Evolutionary conservation across 2,329 filamentous ascomycete species (phyloP).

Genomic region (Hymenoscyphus scutula): DNA sequence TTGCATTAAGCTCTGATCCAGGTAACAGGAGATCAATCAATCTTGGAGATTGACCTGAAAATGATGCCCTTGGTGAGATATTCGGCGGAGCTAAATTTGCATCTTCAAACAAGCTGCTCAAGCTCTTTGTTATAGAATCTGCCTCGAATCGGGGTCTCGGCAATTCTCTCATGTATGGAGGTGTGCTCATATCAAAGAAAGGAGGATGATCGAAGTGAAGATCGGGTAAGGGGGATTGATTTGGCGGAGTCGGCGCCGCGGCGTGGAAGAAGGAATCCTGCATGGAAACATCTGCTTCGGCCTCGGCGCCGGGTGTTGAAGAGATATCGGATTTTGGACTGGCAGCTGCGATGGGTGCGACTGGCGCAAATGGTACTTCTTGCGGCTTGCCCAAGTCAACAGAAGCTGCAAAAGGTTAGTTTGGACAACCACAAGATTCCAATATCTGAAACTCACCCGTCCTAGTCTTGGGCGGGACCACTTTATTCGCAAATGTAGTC

Average conservation of each 20-base stretch:
- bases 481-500: constrained; percentile 50
- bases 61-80: constrained; percentile 34
- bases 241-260: constrained; percentile 28
- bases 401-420: constrained; percentile 23
- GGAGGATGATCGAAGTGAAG: constrained; percentile 29
- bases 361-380: constrained; percentile 20
- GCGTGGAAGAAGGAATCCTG: constrained; percentile 34
- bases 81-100: constrained; percentile 33
- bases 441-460: constrained; percentile 22
- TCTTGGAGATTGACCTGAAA: constrained; percentile 47
- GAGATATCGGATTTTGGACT: constrained; percentile 27
- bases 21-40: constrained; percentile 48
- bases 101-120: constrained; percentile 39
- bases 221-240: constrained; percentile 23
- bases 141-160: constrained; percentile 35
- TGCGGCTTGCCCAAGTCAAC: constrained; percentile 23
- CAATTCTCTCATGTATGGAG: constrained; percentile 31
- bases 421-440: not conserved
- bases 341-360: constrained; percentile 16
- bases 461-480: constrained; percentile 28
- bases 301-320: constrained; percentile 27
- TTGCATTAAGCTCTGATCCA: constrained; percentile 45
- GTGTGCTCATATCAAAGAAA: constrained; percentile 36
- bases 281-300: constrained; percentile 30
- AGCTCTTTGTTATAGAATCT: constrained; percentile 37